Base-by-base conservation (phyloP, 306 rosid species). In the Casuarina cunninghamiana region DNA sequence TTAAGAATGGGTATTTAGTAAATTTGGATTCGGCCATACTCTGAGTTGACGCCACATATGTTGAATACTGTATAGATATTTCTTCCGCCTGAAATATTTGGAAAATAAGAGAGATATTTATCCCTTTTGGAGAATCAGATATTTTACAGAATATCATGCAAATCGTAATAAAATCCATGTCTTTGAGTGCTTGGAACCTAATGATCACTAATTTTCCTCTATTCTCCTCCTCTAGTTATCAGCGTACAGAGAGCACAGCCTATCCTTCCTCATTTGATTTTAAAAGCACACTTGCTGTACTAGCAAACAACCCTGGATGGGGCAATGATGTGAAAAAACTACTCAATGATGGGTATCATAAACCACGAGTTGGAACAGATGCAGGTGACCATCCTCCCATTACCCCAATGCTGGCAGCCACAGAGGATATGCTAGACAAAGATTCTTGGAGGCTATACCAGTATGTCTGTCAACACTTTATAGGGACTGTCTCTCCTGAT, bases 371-470 rank as follows among this genome's bases (percentile, higher is more conserved):
- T 21, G 98, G 98, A 83, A 86, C 90, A 21, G 98, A 94, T 86
- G 97, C 19, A 19, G 98, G 98, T 48, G 98, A 94, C 75, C 98
- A 94, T 91, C 98, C 98, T 76, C 98, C 98, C 50, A 84, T 94
- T 68, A 94, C 98, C 71, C 98, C 98, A 74, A 90, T 94, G 95
- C 77, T 51, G 80, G 86, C 89, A 69, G 93, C 95, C 69, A 78
- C 95, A 48, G 98, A 94, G 83, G 93, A 91, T 85, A 84, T 84
- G 90, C 87, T 94, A 8, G 97, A 84, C 21, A 89, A 77, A 45
- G 98, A 94, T 87, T 88, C 97, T 84, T 94, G 98, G 97, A 92
- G 89, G 84, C 76, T 94, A 54, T 94, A 94, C 75, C 93, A 90
- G 83, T 94, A 94, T 74, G 87, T 94, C 77, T 94, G 98, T 81